Base-by-base conservation (phyloP, 169 alveolate species). In the Blepharisma undulans region DNA sequence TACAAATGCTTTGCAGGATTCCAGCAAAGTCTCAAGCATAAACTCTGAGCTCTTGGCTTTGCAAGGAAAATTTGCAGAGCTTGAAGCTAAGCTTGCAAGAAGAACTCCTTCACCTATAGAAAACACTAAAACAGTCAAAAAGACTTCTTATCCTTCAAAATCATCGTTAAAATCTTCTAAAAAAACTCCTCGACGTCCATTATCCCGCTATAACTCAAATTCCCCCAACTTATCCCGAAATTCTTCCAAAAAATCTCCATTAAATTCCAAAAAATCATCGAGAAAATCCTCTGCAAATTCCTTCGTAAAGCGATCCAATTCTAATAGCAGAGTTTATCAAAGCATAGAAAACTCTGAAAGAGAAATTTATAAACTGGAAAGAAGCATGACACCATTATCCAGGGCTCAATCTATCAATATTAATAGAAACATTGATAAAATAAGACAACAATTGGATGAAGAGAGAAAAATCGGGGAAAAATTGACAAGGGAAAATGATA, bases 261-360 rank as follows among this genome's bases (percentile, higher is more conserved):
- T 21, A 12, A 32, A 32, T 25, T 74, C 80, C 80, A 29, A 74
- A 29, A 79, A 79, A 25, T 33, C 30, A 0, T 25, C 87, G 10
- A 33, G 61, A 22, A 74, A 74, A 4, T 74, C 80, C 27, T 79
- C 61, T 2, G 30, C 29, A 79, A 32, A 72, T 16, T 79, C 87
- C n/a, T n/a, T n/a, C 7, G 12, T 29, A 30, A 82, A 82, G 10
- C 8, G 27, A 19, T 22, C 71, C 0, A 48, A 7, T 36, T 36
- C 77, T 10, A 25, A 27, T 36, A 22, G 77, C 6, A 33, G 60
- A 22, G 30, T 22, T 21, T 21, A 21, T 12, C 33, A 10, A 30
- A 60, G 60, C 76, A 82, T 82, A 25, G 77, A 82, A 60, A 34
- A 60, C 77, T 82, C 89, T 25, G 89, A 82, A 82, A 82, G 60